Conservation (phyloP, 75 land plant genomes). For the Pseudotsuga menziesii region DNA sequence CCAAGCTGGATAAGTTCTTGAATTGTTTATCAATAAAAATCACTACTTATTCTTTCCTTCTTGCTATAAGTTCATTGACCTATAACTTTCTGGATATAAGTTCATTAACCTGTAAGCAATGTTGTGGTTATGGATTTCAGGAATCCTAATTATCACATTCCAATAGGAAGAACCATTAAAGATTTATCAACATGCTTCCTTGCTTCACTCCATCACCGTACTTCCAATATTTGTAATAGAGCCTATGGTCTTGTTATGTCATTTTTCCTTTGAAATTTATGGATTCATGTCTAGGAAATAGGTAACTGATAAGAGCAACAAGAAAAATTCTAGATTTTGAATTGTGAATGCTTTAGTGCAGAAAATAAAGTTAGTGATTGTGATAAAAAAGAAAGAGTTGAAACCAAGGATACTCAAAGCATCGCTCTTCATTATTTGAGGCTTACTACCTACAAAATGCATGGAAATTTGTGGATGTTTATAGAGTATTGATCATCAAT, state of each 20-base stretch:
- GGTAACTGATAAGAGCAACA: neutral
- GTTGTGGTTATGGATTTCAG: constrained; percentile 12
- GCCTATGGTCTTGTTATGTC: neutral
- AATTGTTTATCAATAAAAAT: neutral
- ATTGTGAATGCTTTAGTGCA: neutral
- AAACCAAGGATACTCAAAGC: constrained; percentile 26
- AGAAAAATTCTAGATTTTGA: neutral
- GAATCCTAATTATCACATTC: constrained; percentile 90
- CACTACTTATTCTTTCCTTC: neutral
- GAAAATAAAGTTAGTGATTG: neutral
- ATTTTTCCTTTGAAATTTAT: neutral
- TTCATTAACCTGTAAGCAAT: too few species aligned
- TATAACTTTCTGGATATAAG: too few species aligned
- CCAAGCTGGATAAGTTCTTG: constrained; percentile 59
- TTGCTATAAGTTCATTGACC: too few species aligned
- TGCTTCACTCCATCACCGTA: constrained; percentile 71
- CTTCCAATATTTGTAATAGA: constrained; percentile 50
- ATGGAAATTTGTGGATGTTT: constrained; percentile 65
- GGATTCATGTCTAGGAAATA: neutral
- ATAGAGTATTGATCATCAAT: constrained; percentile 42
- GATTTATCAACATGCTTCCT: constrained; percentile 83
- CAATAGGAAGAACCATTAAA: constrained; percentile 67
- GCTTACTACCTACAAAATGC: constrained; percentile 77
- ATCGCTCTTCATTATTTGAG: constrained; percentile 69
- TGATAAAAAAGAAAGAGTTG: constrained; percentile 13